phyloP scores from a whole-genome alignment of 495 filamentous ascomycete genomes.

The Talaromyces borbonicus region DNA sequence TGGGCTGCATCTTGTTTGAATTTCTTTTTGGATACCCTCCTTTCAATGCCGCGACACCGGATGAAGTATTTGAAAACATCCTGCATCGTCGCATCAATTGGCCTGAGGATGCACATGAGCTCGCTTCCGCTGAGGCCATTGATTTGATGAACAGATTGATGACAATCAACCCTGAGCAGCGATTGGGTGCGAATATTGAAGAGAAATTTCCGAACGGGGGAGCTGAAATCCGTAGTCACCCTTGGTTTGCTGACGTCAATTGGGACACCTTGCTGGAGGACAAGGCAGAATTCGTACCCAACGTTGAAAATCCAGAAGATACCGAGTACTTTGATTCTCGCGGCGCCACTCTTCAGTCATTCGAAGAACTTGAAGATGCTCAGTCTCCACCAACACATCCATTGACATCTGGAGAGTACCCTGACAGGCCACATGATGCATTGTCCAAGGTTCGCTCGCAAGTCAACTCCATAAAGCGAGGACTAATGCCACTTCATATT shows the following conservation, averaged over 20 bases:
- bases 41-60: conserved; percentile 84
- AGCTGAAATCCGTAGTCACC: conserved; percentile 77
- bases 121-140: conserved; percentile 74
- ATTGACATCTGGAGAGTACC: conserved; percentile 42
- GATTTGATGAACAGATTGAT: conserved; percentile 89
- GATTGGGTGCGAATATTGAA: conserved; percentile 74
- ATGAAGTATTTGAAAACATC: conserved; percentile 96
- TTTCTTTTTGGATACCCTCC: conserved; percentile 89
- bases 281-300: conserved; percentile 90
- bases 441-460: conserved; percentile 81
- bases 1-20: conserved; percentile 95
- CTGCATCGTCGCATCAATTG: conserved; percentile 79
- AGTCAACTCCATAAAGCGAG: conserved; percentile 73
- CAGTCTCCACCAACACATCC: conserved; percentile 32
- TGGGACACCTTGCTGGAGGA: conserved; percentile 89
- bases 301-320: conserved; percentile 87
- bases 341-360: conserved; percentile 80
- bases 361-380: conserved; percentile 89
- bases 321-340: conserved; percentile 96
- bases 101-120: conserved; percentile 62
- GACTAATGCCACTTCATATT: conserved; percentile 89
- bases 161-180: conserved; percentile 65
- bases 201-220: conserved; percentile 74
- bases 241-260: conserved; percentile 81
- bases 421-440: conserved; percentile 87